These are phyloP conservation scores for Hanseniaspora pseudoguilliermondii DNA, from an alignment of 805 yeast genomes.

Conservation along the genomic window DNA sequence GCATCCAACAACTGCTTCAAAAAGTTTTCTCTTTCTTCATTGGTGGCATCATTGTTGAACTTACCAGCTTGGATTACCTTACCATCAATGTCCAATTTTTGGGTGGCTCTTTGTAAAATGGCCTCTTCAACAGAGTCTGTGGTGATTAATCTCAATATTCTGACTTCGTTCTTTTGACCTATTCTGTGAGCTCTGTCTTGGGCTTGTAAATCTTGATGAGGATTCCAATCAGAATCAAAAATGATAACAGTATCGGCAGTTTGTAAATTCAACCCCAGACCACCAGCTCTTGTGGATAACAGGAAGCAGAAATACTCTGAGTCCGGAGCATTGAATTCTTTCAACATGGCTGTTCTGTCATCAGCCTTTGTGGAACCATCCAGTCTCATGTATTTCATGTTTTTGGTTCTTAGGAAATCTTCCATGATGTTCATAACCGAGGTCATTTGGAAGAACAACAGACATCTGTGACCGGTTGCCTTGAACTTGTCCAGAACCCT, in stretches of 20 bases:
- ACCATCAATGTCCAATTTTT: constrained; percentile 74
- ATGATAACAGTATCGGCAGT: constrained; percentile 80
- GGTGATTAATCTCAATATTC: constrained; percentile 67
- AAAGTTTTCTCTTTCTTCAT: constrained; percentile 76
- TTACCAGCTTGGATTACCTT: constrained; percentile 87
- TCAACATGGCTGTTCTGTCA: constrained; percentile 64
- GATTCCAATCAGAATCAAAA: constrained; percentile 84
- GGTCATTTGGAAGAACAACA: constrained; percentile 80
- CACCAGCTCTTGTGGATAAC: constrained; percentile 80
- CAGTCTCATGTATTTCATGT: constrained; percentile 58
- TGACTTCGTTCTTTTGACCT: constrained; percentile 78
- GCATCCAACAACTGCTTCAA: constrained; percentile 60
- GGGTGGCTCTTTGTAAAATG: constrained; percentile 69
- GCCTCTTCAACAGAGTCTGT: constrained; percentile 76
- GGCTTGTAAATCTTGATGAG: constrained; percentile 83
- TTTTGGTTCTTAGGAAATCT: constrained; percentile 56
- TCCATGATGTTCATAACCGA: constrained; percentile 86
- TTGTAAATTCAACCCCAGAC: constrained; percentile 73
- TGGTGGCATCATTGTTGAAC: constrained; percentile 72
- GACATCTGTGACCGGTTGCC: constrained; percentile 61
- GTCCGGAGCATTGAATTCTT: constrained; percentile 58
- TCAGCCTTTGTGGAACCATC: constrained; percentile 80
- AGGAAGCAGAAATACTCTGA: constrained; percentile 70
- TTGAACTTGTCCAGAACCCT: constrained; percentile 63
- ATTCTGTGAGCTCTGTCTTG: constrained; percentile 86